A percentile compares a stretch with the other conserved stretches of the same genome.
Evolutionary conservation across 371 early-diverging fungal genomes (phyloP).

Genomic region (Polyrhizophydium stewartii): DNA sequence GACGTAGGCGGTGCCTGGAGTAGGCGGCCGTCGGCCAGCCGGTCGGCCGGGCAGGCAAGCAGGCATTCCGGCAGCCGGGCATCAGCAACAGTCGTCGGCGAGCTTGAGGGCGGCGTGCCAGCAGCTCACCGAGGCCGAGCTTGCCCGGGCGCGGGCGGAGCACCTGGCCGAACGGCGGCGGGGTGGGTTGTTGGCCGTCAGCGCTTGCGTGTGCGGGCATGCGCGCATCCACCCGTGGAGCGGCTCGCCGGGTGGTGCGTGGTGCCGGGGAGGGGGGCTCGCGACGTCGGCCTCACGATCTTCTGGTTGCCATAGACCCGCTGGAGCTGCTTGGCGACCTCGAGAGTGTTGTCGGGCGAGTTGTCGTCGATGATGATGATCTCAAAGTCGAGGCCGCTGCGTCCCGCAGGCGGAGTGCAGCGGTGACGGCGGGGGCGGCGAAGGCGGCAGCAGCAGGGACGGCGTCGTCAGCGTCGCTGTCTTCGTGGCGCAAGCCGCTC

Average conservation of each 20-base stretch:
- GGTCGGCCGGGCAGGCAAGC: no score
- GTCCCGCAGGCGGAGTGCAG: neutral
- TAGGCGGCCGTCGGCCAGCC: neutral
- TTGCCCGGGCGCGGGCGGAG: constrained; percentile 93
- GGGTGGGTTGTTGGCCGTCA: no score
- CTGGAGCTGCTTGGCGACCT: constrained; percentile 85
- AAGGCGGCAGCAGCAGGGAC: no score
- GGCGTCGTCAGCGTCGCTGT: no score
- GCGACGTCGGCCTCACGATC: constrained; percentile 80
- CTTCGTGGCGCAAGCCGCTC: no score
- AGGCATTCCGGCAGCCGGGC: no score
- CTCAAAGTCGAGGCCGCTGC: constrained; percentile 77
- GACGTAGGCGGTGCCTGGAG: constrained; percentile 88
- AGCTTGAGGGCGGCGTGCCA: neutral
- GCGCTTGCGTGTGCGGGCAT: no score
- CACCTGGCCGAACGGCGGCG: constrained; percentile 37
- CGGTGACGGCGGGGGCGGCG: neutral
- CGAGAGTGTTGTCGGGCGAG: constrained; percentile 98
- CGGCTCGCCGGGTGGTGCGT: no score
- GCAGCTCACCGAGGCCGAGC: constrained; percentile 67
- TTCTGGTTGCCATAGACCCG: constrained; percentile 79
- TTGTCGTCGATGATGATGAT: constrained; percentile 98
- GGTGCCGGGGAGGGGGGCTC: no score
- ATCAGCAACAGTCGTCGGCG: no score
- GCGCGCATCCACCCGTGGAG: no score